phyloP scores from a whole-genome alignment of 176 grass and related monocot species.

The Oryza coarctata region DNA sequence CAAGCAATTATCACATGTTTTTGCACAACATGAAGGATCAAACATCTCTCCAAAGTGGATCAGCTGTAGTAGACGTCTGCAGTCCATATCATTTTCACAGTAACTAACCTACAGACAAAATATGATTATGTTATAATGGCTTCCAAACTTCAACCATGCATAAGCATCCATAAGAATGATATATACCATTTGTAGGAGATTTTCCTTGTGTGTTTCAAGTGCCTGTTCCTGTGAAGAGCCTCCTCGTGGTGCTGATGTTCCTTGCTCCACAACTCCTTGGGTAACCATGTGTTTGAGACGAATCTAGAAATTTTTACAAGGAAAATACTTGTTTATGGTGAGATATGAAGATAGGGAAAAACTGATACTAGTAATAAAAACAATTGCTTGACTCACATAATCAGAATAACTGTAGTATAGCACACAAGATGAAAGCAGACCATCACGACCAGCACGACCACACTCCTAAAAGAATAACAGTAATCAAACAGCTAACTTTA shows the following conservation, averaged over 20 bases:
- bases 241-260: slow-evolving; percentile 21
- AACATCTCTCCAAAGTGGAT: slow-evolving; percentile 94
- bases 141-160: slow-evolving; percentile 19
- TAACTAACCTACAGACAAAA: slow-evolving; percentile 69
- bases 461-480: slow-evolving; percentile 65
- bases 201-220: slow-evolving; percentile 77
- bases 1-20: slow-evolving; percentile 90
- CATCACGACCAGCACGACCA: slow-evolving; percentile 90
- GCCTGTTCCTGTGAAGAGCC: slow-evolving; percentile 38
- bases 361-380: slow-evolving; percentile 11
- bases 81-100: slow-evolving; percentile 91
- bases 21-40: slow-evolving; percentile 56
- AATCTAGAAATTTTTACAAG: slow-evolving; percentile 48
- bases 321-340: slow-evolving; percentile 33
- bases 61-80: slow-evolving; percentile 84
- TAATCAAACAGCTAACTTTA: background rate
- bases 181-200: slow-evolving; percentile 86
- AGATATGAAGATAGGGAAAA: slow-evolving; percentile 25
- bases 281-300: slow-evolving; percentile 85
- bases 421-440: slow-evolving; percentile 70
- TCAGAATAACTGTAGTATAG: slow-evolving; percentile 91
- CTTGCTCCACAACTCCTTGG: slow-evolving; percentile 77
- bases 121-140: slow-evolving; percentile 1
- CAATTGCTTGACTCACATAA: slow-evolving; percentile 66
- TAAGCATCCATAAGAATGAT: slow-evolving; percentile 22